Conservation (phyloP, 2,329 filamentous ascomycete species). For the Magnaporthiopsis rhizophila region DNA sequence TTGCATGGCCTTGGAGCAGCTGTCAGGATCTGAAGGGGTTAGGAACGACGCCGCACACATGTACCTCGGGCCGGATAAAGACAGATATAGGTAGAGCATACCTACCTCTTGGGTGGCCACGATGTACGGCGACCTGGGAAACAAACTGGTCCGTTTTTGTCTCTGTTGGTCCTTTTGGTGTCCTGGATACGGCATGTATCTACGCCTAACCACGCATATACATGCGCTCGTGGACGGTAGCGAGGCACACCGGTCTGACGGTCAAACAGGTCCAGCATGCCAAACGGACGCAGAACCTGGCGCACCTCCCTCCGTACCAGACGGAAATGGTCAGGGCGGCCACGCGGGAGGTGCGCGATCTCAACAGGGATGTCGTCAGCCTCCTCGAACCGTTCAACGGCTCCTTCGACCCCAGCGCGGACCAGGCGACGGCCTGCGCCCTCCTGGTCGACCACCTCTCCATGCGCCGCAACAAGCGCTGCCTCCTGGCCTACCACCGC, state of each 20-base stretch:
- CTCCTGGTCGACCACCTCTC: conserved; percentile 89
- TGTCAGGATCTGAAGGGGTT: background rate
- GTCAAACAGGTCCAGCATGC: conserved; percentile 75
- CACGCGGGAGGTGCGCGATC: conserved; percentile 84
- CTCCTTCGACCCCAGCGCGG: conserved; percentile 74
- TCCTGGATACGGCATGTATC: background rate
- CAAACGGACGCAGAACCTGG: conserved; percentile 83
- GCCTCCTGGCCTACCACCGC: conserved; percentile 86
- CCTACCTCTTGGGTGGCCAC: background rate
- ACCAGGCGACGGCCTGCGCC: conserved; percentile 79
- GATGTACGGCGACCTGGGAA: conserved; percentile 85
- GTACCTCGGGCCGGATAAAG: background rate
- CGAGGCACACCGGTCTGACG: background rate
- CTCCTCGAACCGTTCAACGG: conserved; percentile 77
- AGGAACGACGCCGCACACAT: background rate
- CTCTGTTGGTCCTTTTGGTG: conserved; percentile 11
- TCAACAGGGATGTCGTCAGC: conserved; percentile 75
- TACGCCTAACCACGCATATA: background rate
- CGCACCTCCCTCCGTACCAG: conserved; percentile 84
- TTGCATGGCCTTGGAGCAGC: no score
- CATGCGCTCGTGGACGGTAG: background rate
- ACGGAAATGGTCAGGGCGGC: conserved; percentile 83
- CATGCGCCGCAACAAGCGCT: conserved; percentile 94
- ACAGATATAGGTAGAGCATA: conserved; percentile 10
- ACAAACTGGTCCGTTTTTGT: conserved; percentile 65